Base-by-base conservation (phyloP, 768 basidiomycete species). In the Lepiota venenata region DNA sequence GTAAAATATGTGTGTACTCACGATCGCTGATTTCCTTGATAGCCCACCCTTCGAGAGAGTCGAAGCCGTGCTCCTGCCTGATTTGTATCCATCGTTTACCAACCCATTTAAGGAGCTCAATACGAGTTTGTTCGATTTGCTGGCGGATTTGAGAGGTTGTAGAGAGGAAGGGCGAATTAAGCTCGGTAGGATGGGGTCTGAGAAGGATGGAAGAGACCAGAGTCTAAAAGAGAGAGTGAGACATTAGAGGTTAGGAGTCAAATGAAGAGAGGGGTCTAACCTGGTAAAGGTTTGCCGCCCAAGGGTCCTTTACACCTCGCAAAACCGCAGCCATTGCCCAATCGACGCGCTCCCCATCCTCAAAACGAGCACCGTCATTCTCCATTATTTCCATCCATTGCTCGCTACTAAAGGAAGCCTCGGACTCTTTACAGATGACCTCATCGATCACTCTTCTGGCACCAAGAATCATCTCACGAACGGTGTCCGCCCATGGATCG, bases 1-100 rank as follows among this genome's bases (percentile, higher is more conserved):
- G 12, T n/a, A n/a, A n/a, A n/a, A n/a, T n/a, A n/a, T n/a, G n/a
- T n/a, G 38, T 36, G 47, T 32, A 75, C 88, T 61, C 58, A 91
- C 92, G 80, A 62, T 88, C 82, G 39, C 83, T 80, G 38, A 98
- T 92, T 64, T 98, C 96, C 65, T 92, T 87, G 50, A 95, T 66
- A 0, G 88, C 84, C 92, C 93, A 97, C 3, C 78, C 79, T 46
- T 96, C 92, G n/a, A 98, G 75, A 3, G 70, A 64, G 47, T 88
- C 85, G 61, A 98, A 96, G 0, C 90, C 91, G n/a, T 83, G 81
- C 47, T 84, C 83, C 46, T 87, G 82, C 11, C 87, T 78, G 25
- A 93, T 80, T 11, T 74, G 77, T 42, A 87, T 63, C 93, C 92
- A 97, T 3, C 88, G 80, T 55, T 84, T 83, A 7, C 82, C 81